Percentiles rank a stretch among this genome's conserved stretches.
Conservation (phyloP, 768 basidiomycete species). For the Tulasnella sp. region DNA sequence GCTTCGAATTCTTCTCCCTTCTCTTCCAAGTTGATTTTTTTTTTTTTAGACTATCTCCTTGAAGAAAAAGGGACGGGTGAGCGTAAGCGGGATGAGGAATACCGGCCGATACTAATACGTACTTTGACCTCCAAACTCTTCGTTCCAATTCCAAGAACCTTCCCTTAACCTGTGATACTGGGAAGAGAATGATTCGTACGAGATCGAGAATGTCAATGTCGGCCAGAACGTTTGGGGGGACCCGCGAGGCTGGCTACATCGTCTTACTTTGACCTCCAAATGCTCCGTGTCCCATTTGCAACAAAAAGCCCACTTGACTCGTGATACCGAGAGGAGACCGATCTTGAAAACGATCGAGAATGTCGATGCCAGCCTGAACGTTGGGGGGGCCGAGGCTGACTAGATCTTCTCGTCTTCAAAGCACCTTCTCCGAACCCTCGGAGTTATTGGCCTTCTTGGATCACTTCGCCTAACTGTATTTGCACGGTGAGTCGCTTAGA, state of each 20-base stretch:
- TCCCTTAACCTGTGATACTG: no score
- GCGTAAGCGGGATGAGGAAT: background rate
- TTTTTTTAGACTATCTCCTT: conserved; percentile 40
- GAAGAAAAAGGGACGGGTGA: no score
- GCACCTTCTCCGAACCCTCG: conserved; percentile 80
- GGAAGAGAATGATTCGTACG: no score
- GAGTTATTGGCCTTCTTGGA: conserved; percentile 79
- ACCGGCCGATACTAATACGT: background rate
- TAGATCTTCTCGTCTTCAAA: conserved; percentile 79
- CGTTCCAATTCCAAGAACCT: no score
- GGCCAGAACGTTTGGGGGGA: conserved; percentile 12
- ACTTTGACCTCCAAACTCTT: conserved; percentile 25
- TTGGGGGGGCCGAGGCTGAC: conserved; percentile 49
- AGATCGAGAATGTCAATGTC: conserved; percentile 19
- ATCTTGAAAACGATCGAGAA: conserved; percentile 9
- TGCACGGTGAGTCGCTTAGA: conserved; percentile 68
- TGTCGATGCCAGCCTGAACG: conserved; percentile 14
- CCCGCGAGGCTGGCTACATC: conserved; percentile 62
- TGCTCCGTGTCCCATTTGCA: conserved; percentile 30
- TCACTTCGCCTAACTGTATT: conserved; percentile 76
- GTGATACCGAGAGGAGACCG: conserved; percentile 2
- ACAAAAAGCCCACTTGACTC: conserved; percentile 5
- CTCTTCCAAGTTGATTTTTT: conserved; percentile 61
- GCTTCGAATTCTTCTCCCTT: conserved; percentile 68
- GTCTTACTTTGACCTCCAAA: conserved; percentile 26